Percentiles rank a stretch among this genome's conserved stretches.
These are phyloP conservation scores for Aciculosporium take DNA, from an alignment of 2,329 filamentous ascomycete genomes.

Conservation along the genomic window DNA sequence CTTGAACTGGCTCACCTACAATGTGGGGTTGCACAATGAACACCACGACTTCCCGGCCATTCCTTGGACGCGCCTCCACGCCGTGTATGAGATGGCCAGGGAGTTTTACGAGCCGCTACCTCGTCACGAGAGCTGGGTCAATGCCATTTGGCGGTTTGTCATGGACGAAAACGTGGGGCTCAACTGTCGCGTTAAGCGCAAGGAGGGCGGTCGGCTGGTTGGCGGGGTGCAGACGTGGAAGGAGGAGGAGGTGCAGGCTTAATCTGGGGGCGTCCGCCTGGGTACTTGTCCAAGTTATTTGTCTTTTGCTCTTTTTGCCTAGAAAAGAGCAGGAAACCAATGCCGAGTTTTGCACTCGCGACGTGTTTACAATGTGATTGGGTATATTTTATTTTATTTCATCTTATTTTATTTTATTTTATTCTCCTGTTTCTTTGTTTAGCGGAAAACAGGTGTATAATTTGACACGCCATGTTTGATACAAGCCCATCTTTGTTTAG, in stretches of 20 bases:
- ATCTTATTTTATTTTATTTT: too few relatives aligned
- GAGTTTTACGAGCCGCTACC: conserved; percentile 90
- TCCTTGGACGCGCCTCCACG: conserved; percentile 77
- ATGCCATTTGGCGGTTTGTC: conserved; percentile 93
- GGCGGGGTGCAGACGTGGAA: conserved; percentile 44
- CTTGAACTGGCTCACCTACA: conserved; percentile 87
- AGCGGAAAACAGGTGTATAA: too few relatives aligned
- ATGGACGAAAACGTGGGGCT: conserved; percentile 79
- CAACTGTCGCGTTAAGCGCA: conserved; percentile 85
- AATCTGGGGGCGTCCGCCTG: conserved; percentile 7
- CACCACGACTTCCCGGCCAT: conserved; percentile 97
- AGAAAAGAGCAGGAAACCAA: neutral
- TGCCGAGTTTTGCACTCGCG: too few relatives aligned
- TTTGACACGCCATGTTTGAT: too few relatives aligned
- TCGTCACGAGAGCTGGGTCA: conserved; percentile 76
- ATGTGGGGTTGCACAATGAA: conserved; percentile 95
- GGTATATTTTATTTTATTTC: too few relatives aligned
- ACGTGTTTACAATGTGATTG: too few relatives aligned
- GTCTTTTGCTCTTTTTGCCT: neutral
- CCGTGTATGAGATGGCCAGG: conserved; percentile 62
- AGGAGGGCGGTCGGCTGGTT: conserved; percentile 54
- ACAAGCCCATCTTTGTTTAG: too few relatives aligned
- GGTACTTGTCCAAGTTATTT: neutral
- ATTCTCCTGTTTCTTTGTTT: too few relatives aligned
- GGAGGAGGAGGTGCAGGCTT: conserved; percentile 54